Percentiles rank a stretch among this genome's conserved stretches.
Conservation (phyloP, 2,329 filamentous ascomycete genomes). For the Cryphonectria nitschkei region DNA sequence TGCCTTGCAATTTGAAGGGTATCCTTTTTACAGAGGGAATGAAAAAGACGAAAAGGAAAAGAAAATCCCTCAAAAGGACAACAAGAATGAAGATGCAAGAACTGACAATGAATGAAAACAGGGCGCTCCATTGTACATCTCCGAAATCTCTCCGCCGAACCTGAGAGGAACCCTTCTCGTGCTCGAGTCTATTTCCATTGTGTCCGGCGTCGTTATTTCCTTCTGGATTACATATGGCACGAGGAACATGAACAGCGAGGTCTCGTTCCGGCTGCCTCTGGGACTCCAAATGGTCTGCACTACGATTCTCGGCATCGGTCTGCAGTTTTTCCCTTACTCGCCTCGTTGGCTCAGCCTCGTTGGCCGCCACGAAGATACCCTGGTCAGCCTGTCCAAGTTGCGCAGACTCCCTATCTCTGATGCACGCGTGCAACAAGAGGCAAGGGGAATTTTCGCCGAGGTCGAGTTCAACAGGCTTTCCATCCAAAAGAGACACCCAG, state of each 20-base stretch:
- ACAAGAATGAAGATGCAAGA: too few species aligned
- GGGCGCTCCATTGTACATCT: conserved; percentile 38
- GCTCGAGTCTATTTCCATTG: conserved; percentile 55
- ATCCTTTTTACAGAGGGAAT: too few species aligned
- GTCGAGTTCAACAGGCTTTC: conserved; percentile 36
- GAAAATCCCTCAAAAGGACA: too few species aligned
- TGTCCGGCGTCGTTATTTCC: conserved; percentile 55
- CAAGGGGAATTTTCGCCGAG: conserved; percentile 27
- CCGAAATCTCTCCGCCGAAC: conserved; percentile 42
- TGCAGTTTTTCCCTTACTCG: conserved; percentile 37
- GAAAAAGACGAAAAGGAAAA: too few species aligned
- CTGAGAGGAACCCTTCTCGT: conserved; percentile 47
- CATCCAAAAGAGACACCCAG: conserved; percentile 17
- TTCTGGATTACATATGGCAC: conserved; percentile 61
- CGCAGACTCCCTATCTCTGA: conserved; percentile 15
- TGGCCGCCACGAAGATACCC: conserved; percentile 19
- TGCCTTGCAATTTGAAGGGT: too few species aligned
- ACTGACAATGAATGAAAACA: conserved; percentile 5
- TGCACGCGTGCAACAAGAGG: conserved; percentile 29
- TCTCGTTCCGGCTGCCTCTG: conserved; percentile 45
- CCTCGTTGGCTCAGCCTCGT: conserved; percentile 27
- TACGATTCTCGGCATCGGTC: conserved; percentile 40
- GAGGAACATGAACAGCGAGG: conserved; percentile 44
- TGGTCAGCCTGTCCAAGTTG: conserved; percentile 15
- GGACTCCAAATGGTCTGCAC: conserved; percentile 44